Base-by-base conservation (phyloP, 2,329 filamentous ascomycete species). In the Penicillium sp. region DNA sequence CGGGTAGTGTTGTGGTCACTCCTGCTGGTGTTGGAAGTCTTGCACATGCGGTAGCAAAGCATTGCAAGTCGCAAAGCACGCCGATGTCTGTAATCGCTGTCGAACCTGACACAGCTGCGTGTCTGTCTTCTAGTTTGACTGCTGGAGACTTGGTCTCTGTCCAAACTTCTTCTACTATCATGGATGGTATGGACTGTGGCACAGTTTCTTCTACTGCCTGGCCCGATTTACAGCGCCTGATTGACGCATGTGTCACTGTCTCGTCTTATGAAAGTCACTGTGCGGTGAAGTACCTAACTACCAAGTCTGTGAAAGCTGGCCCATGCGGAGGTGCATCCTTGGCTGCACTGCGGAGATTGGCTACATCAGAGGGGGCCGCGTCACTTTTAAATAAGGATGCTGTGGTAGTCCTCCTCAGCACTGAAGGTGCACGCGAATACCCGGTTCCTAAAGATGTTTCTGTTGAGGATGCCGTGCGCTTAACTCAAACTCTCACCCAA, bases 1-100 rank as follows among this genome's bases (percentile, higher is more conserved):
- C 64, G 4, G 75, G 79, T 6, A 81, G 75, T 0, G 72, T 83
- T 9, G 78, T 85, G 29, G 69, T 93, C 13, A 80, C 81, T 0
- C 86, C 89, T 0, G 86, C 88, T 1, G 89, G 90, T 0, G 88
- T 89, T 0, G 89, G 90, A 0, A 88, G 84, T 5, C 80, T 90
- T 53, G 86, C 86, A 0, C 86, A 91, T 59, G 83, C 89, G 0
- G 88, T 89, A 0, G 79, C 82, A 0, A 74, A 77, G 30, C 83
- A 89, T 66, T 91, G 79, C 75, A 90, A 88, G 62, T 70, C 76
- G 10, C 60, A 62, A 3, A 52, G 55, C 4, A 47, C 54, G 14
- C 30, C 64, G 1, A 69, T 75, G 2, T 67, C 64, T 1, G 79
- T 91, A n/a, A 63, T 91, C 2, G 76, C 85, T 0, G 89, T 91